Conservation (phyloP, 371 early-diverging fungal genomes). For the Apophysomyces trapeziformis region DNA sequence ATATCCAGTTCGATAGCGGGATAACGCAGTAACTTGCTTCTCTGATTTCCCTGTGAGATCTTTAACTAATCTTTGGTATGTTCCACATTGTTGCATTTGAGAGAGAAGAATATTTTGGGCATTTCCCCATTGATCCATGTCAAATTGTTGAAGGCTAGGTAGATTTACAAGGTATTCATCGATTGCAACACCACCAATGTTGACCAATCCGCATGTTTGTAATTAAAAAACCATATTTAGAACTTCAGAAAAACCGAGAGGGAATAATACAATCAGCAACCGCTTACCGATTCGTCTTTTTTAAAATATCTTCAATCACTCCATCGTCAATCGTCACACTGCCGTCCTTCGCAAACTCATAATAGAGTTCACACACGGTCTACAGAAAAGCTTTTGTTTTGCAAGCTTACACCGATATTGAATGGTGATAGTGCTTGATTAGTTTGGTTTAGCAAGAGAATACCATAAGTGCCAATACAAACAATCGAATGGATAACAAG, state of each 20-base stretch:
- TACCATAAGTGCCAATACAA: conserved; percentile 19
- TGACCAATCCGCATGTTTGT: conserved; percentile 14
- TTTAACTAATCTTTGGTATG: background rate
- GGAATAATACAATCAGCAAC: background rate
- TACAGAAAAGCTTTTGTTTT: conserved; percentile 9
- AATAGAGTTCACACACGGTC: background rate
- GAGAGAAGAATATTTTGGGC: conserved; percentile 30
- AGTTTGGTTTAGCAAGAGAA: conserved; percentile 17
- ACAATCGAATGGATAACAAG: conserved; percentile 14
- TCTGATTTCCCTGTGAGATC: background rate
- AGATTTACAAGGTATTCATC: conserved; percentile 1
- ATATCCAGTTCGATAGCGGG: background rate
- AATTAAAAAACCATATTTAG: background rate
- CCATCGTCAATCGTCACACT: background rate
- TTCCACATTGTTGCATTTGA: background rate
- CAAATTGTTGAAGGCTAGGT: background rate
- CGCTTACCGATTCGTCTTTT: conserved; percentile 6
- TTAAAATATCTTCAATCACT: background rate
- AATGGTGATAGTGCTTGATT: conserved; percentile 14
- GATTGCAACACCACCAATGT: conserved; percentile 10
- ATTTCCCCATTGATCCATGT: conserved; percentile 64
- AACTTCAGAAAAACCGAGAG: conserved; percentile 11
- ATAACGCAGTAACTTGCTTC: background rate
- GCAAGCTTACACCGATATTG: conserved; percentile 17
- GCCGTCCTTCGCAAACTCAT: conserved; percentile 1